A percentile compares a stretch with the other conserved stretches of the same genome.
These are phyloP conservation scores for Epichloe sp. DNA, from an alignment of 2,329 filamentous ascomycete species.

Conservation along the genomic window DNA sequence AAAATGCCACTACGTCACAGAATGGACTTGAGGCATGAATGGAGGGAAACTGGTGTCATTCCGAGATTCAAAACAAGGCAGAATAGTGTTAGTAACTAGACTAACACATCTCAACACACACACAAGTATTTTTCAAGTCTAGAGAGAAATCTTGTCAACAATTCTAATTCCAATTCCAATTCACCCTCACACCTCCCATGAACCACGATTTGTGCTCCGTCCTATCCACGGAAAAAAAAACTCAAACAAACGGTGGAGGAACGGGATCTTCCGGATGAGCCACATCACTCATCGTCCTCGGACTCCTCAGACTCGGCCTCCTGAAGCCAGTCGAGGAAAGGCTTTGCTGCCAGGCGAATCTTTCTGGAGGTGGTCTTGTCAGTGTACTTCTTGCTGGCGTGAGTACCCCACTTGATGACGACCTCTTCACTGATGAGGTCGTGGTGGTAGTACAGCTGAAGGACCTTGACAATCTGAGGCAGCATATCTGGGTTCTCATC, in stretches of 20 bases:
- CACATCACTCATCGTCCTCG: slow-evolving; percentile 28
- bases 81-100: background rate
- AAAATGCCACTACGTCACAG: background rate
- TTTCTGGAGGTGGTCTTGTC: slow-evolving; percentile 82
- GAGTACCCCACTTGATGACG: slow-evolving; percentile 79
- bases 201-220: background rate
- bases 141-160: background rate
- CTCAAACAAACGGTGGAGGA: background rate
- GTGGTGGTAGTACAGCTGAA: slow-evolving; percentile 81
- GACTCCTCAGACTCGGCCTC: slow-evolving; percentile 67
- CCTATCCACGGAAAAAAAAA: background rate
- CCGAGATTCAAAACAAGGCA: background rate
- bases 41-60: background rate
- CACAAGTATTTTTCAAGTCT: background rate
- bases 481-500: slow-evolving; percentile 68
- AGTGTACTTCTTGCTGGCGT: slow-evolving; percentile 97
- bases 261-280: no score
- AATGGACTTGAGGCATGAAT: background rate
- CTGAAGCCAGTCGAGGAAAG: slow-evolving; percentile 88
- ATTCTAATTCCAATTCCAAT: background rate
- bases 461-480: slow-evolving; percentile 67
- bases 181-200: background rate
- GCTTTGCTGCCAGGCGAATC: slow-evolving; percentile 86
- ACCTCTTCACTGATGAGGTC: slow-evolving; percentile 83
- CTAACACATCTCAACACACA: background rate